These are phyloP conservation scores for Leccinum brunneo-olivaceum DNA, from an alignment of 1,284 basidiomycete species.

Conservation along the genomic window DNA sequence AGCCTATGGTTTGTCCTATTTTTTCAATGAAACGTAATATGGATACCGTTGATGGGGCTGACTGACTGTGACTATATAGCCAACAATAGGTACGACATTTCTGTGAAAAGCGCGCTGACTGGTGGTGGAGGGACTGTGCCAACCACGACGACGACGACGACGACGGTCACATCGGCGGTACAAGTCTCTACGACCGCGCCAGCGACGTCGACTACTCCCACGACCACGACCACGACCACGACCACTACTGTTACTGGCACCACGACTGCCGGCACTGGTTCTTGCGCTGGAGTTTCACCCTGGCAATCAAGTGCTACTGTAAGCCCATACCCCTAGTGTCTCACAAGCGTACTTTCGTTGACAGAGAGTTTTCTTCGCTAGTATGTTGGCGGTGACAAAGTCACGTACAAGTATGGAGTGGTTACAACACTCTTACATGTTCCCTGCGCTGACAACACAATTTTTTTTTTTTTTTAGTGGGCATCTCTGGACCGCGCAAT, in stretches of 20 bases:
- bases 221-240: conserved; percentile 13
- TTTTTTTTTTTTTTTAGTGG: conserved; percentile 18
- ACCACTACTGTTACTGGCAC: conserved; percentile 18
- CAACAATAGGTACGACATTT: conserved; percentile 22
- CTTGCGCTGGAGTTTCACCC: conserved; percentile 41
- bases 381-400: conserved; percentile 19
- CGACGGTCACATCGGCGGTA: too few species aligned
- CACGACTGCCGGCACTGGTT: conserved; percentile 19
- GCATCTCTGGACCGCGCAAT: conserved; percentile 18
- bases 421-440: too few species aligned
- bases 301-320: conserved; percentile 44
- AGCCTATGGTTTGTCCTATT: conserved; percentile 36
- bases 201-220: conserved; percentile 3
- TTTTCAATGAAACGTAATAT: background rate
- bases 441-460: background rate
- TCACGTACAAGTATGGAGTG: conserved; percentile 17
- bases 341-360: background rate
- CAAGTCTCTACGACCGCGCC: conserved; percentile 19
- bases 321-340: conserved; percentile 16
- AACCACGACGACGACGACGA: background rate
- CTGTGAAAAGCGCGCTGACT: conserved; percentile 19
- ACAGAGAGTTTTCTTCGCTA: background rate
- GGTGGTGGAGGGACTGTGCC: conserved; percentile 8
- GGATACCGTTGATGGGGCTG: background rate
- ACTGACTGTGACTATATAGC: conserved; percentile 10